Percentiles rank a stretch among this genome's conserved stretches.
These are phyloP conservation scores for Calycina marina DNA, from an alignment of 2,329 filamentous ascomycete species.

Conservation along the genomic window DNA sequence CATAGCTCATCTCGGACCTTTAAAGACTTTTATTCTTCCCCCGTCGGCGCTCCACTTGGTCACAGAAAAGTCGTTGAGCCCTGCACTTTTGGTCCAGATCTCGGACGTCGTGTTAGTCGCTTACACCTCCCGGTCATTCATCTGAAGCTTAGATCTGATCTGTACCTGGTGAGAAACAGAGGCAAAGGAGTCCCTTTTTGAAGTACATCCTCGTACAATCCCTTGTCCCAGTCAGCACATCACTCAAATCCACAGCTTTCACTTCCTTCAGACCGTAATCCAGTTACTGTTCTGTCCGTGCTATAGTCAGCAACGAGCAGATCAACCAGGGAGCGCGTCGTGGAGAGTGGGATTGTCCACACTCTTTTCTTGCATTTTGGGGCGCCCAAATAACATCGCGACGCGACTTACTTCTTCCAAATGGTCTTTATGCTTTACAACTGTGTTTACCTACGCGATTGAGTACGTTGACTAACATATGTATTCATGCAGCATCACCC, in stretches of 20 bases:
- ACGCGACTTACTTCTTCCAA: conserved; percentile 19
- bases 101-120: conserved; percentile 21
- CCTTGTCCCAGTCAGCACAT: conserved; percentile 10
- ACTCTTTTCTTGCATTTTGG: conserved; percentile 15
- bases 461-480: conserved; percentile 16
- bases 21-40: conserved; percentile 10
- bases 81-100: conserved; percentile 15
- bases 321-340: no score
- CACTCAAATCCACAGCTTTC: conserved; percentile 6
- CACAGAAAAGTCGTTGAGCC: conserved; percentile 10
- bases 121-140: conserved; percentile 15
- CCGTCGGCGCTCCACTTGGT: conserved; percentile 17
- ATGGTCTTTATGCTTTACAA: conserved; percentile 22
- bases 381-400: conserved; percentile 21
- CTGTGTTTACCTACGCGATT: conserved; percentile 11
- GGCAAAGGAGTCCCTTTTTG: conserved; percentile 20
- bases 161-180: conserved; percentile 18
- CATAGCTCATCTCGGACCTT: conserved; percentile 6
- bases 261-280: no score
- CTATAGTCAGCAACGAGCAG: conserved; percentile 13
- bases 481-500: conserved; percentile 51
- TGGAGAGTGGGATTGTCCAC: no score
- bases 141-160: no score
- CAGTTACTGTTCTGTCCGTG: no score
- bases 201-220: conserved; percentile 21